Conservation (phyloP, 495 filamentous ascomycete genomes). For the Podospora pseudocomata region DNA sequence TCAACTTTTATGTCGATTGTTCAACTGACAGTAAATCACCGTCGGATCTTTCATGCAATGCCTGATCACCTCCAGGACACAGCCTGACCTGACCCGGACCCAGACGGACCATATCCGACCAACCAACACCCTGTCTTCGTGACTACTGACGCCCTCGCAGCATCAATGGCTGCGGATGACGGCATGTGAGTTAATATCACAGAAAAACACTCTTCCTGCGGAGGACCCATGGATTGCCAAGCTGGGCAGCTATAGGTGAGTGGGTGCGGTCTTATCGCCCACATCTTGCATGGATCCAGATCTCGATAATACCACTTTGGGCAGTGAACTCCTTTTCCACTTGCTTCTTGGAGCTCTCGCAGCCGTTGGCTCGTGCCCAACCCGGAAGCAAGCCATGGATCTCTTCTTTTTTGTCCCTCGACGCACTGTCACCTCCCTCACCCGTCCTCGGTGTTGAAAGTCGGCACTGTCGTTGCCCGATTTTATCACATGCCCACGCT, state of each 20-base stretch:
- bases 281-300: conserved; percentile 10
- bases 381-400: background rate
- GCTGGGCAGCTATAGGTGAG: too few relatives aligned
- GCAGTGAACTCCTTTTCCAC: conserved; percentile 16
- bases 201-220: too few relatives aligned
- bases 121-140: background rate
- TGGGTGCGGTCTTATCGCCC: too few relatives aligned
- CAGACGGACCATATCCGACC: background rate
- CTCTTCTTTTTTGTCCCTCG: background rate
- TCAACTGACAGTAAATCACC: background rate
- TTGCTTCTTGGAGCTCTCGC: conserved; percentile 20
- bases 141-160: background rate
- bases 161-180: background rate
- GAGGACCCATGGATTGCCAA: too few relatives aligned
- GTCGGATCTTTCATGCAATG: background rate
- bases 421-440: background rate
- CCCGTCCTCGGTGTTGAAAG: background rate
- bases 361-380: conserved; percentile 23
- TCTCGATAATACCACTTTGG: conserved; percentile 18
- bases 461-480: conserved; percentile 1
- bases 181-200: background rate
- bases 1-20: background rate
- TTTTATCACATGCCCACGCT: conserved; percentile 15
- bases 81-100: background rate
- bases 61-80: background rate